Evolutionary conservation across 228 moss, liverwort and hornwort genomes (phyloP).

Genomic region (Sphagnum fallax): DNA sequence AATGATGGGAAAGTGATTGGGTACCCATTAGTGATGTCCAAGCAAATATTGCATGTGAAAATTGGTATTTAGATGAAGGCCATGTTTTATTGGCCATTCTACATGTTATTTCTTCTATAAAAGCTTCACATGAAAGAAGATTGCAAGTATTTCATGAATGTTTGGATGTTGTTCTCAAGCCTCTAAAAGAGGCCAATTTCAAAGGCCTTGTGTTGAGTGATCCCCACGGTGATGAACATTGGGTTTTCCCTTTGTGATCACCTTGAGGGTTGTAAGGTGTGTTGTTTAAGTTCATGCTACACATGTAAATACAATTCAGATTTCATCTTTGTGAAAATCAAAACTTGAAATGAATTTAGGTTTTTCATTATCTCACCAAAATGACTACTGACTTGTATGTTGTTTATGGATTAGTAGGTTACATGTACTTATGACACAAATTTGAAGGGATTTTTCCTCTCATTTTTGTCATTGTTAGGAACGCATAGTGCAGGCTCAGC

Average conservation of each 20-base stretch:
- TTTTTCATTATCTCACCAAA: too few species aligned
- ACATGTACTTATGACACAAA: not conserved
- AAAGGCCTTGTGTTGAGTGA: not conserved
- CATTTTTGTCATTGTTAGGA: too few species aligned
- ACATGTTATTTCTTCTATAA: not conserved
- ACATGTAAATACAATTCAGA: not conserved
- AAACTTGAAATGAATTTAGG: too few species aligned
- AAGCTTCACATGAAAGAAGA: not conserved
- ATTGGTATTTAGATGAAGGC: conserved; percentile 2
- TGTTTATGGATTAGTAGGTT: too few species aligned
- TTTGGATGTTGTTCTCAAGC: not conserved
- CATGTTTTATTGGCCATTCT: conserved; percentile 3
- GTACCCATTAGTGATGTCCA: conserved; percentile 4
- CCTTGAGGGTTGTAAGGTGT: conserved; percentile 6
- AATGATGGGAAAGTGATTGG: conserved; percentile 3
- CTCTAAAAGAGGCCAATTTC: not conserved
- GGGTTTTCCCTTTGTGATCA: conserved; percentile 8
- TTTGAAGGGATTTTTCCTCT: too few species aligned
- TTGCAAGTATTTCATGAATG: conserved; percentile 8
- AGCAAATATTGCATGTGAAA: conserved; percentile 6
- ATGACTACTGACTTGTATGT: too few species aligned
- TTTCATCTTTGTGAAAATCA: too few species aligned
- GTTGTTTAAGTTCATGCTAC: not conserved
- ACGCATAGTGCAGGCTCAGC: too few species aligned
- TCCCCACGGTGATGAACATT: conserved; percentile 1